phyloP scores from a whole-genome alignment of 140 eudicot species.

The Oenanthe javanica region DNA sequence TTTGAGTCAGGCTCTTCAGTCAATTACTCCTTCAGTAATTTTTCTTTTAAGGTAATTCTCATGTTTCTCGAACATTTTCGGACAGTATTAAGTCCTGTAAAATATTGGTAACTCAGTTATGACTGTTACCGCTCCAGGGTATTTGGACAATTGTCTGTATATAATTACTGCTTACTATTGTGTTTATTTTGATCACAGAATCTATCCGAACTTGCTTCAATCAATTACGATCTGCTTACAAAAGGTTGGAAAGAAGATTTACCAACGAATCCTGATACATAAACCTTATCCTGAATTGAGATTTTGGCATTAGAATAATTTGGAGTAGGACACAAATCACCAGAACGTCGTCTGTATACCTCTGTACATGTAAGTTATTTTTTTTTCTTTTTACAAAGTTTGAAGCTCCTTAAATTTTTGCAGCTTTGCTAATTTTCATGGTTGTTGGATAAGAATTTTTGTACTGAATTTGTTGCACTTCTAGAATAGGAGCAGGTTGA shows the following conservation, averaged over 20 bases:
- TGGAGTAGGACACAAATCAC: background rate
- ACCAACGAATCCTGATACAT: conserved; percentile 40
- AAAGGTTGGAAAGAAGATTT: conserved; percentile 85
- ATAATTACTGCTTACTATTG: background rate
- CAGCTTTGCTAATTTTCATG: background rate
- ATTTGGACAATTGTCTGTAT: background rate
- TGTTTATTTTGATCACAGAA: conserved; percentile 38
- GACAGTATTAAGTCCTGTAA: background rate
- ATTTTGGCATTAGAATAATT: conserved; percentile 4
- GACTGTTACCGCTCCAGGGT: background rate
- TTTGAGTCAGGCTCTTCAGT: conserved; percentile 63
- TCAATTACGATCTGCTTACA: conserved; percentile 78
- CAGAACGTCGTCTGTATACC: conserved; percentile 18
- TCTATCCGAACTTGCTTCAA: conserved; percentile 93
- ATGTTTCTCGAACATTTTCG: background rate
- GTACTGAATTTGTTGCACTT: conserved; percentile 1
- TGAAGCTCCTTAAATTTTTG: background rate
- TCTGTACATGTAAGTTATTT: conserved; percentile 29
- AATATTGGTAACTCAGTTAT: background rate
- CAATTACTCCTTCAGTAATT: conserved; percentile 88
- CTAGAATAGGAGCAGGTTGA: conserved; percentile 25
- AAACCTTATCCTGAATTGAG: conserved; percentile 2
- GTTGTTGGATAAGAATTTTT: background rate
- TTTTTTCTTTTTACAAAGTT: background rate
- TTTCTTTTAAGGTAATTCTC: conserved; percentile 80